phyloP scores from a whole-genome alignment of 495 filamentous ascomycete genomes.

The Penicillium egyptiacum region DNA sequence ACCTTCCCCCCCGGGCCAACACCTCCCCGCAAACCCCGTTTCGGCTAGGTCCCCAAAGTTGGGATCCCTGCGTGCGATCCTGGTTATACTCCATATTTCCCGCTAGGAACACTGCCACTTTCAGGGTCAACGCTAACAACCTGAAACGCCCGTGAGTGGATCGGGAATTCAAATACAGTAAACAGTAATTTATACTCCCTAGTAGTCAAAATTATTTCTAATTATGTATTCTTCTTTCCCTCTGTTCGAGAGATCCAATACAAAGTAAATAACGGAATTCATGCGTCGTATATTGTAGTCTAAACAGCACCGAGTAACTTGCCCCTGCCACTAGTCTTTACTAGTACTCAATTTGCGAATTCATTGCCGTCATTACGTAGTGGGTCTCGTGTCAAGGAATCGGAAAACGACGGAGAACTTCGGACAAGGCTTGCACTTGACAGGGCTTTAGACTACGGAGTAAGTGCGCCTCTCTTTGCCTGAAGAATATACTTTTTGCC shows the following conservation, averaged over 20 bases:
- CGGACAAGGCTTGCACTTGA: slow-evolving; percentile 4
- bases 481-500: slow-evolving; percentile 6
- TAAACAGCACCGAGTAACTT: slow-evolving; percentile 1
- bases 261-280: neutral
- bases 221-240: neutral
- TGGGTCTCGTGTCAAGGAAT: neutral
- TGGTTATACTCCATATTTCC: slow-evolving; percentile 26
- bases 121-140: slow-evolving; percentile 39
- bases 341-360: neutral
- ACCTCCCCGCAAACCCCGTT: slow-evolving; percentile 35
- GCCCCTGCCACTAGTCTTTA: neutral
- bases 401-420: slow-evolving; percentile 14
- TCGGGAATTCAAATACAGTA: neutral
- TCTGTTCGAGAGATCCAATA: neutral
- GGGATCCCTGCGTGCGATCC: slow-evolving; percentile 43
- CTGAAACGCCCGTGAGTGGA: slow-evolving; percentile 35
- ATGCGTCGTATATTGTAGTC: neutral
- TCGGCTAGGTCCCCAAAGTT: slow-evolving; percentile 14
- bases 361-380: slow-evolving; percentile 10
- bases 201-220: too few relatives aligned
- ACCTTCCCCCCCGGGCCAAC: neutral
- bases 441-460: neutral
- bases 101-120: slow-evolving; percentile 38
- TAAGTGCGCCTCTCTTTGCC: slow-evolving; percentile 3
- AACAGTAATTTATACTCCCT: neutral